Base-by-base conservation (phyloP, 1,284 basidiomycete species). In the Lignosus rhinocerotis region DNA sequence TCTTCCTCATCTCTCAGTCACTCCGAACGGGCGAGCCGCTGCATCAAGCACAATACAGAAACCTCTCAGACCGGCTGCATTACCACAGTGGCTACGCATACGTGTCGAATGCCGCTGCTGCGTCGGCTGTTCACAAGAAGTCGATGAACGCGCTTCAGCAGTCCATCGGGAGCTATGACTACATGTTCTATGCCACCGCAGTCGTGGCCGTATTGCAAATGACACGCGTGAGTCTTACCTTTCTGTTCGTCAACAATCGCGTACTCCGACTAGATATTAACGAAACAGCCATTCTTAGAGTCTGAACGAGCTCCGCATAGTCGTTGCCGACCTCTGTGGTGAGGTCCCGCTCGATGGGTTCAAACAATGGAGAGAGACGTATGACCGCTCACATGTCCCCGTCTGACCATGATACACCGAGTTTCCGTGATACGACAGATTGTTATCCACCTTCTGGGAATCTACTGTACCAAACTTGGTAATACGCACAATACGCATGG, bases 321-420 rank as follows among this genome's bases (percentile, higher is more conserved):
- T 80, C 47, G 76, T 76, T 16, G 75, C 73, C 31, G 65, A 70
- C 25, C 68, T 83, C 7, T 81, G 79, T 61, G 80, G 80, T 2
- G 79, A 79, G 65, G 73, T 81, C 3, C 78, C 78, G 3, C 66
- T 83, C 36, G 67, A 70, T 51, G 80, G 80, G 2, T 81, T 78
- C 59, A 70, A 69, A 25, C 64, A 65, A 32, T 82, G 80, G 80
- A 75, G 61, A 53, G 66, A 69, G 36, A 61, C 66, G 53, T 70
- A 69, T 51, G 70, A 69, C 39, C 63, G 65, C 14, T 57, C 62
- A 7, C 68, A 67, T 43, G 42, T 57, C 7, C 31, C 59, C 8
- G 63, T 54, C 1, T 63, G 48, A 60, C 31, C 25, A 25, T 25
- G 25, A 25, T 4, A 25, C 25, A 25, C 25, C 25, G 25, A 4